Base-by-base conservation (phyloP, 176 grass and related monocot genomes). In the Paspalum vaginatum region DNA sequence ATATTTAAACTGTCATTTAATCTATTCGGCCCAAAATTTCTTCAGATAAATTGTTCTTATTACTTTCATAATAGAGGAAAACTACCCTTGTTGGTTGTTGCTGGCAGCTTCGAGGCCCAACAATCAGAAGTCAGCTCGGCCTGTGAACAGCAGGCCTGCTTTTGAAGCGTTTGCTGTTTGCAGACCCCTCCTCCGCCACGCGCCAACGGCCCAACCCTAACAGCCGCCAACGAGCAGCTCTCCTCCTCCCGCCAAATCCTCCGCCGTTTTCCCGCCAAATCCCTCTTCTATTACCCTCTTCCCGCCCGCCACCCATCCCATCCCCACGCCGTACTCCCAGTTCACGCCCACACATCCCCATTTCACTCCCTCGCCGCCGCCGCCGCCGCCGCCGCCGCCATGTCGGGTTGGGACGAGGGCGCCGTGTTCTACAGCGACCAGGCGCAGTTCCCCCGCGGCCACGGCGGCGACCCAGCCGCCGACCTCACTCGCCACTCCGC, bases 341-440 rank as follows among this genome's bases (percentile, higher is more conserved):
- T 27, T 74, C 40, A 41, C 76, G 14, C 40, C 77, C 25, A 39
- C 18, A 38, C 69, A 38, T 47, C 56, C 49, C 40, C 47, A 32
- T 51, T 48, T 4, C 42, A 46, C 26, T 45, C 41, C 14, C 42
- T 11, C 37, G 1, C 44, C 65, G 11, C 62, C 42, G 21, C n/a
- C 37, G 1, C 44, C 65, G 11, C 62, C 42, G 21, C n/a, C 45
- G 14, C 49, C 44, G 14, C 66, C 9, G 32, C 64, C 68, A 98
- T 98, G 96, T 98, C 96, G 50, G 96, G 92, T 5, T 98, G 96
- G 96, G 96, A 98, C 66, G 96, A 98, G 88, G 92, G 96, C 27
- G 96, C 96, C 65, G 96, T 98, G 52, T 98, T 93, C 84, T 98
- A 95, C 88, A 98, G 96, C 62, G 96, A 98, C 72, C 96, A 98